A percentile compares a stretch with the other conserved stretches of the same genome.
phyloP scores from a whole-genome alignment of 306 rosid species.

The Fagus crenata region DNA sequence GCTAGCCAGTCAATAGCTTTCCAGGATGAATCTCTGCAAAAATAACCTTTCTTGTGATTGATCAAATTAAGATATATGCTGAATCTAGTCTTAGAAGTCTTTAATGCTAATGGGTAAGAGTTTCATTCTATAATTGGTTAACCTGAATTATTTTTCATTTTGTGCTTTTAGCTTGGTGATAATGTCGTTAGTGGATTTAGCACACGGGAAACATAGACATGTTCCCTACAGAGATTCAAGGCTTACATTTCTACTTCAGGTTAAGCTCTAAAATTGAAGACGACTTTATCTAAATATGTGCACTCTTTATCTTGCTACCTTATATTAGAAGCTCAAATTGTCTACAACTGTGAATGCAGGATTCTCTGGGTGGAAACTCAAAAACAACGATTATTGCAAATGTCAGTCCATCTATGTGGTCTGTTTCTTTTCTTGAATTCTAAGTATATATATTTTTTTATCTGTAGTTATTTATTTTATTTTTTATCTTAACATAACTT shows the following conservation, averaged over 20 bases:
- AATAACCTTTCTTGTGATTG: neutral
- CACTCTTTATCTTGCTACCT: conserved; percentile 19
- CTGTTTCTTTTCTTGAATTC: conserved; percentile 34
- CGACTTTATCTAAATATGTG: neutral
- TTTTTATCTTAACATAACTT: conserved; percentile 16
- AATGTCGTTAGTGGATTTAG: conserved; percentile 89
- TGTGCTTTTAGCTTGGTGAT: conserved; percentile 75
- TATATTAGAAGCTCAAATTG: conserved; percentile 15
- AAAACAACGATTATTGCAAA: conserved; percentile 91
- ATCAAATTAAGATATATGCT: neutral
- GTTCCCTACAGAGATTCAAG: conserved; percentile 97
- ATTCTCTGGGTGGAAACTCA: conserved; percentile 97
- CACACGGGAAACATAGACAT: conserved; percentile 94
- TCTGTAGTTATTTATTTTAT: conserved; percentile 18
- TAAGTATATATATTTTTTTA: conserved; percentile 16
- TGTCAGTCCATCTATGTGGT: conserved; percentile 96
- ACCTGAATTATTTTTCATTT: conserved; percentile 32
- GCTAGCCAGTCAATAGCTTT: neutral
- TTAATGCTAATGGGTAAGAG: neutral
- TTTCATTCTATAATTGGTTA: conserved; percentile 25
- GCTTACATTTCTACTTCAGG: conserved; percentile 99
- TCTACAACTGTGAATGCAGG: conserved; percentile 56
- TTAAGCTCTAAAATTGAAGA: conserved; percentile 30
- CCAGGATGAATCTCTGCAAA: neutral
- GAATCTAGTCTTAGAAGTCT: neutral